phyloP scores from a whole-genome alignment of 768 basidiomycete species.

The Suillus fuscotomentosus region DNA sequence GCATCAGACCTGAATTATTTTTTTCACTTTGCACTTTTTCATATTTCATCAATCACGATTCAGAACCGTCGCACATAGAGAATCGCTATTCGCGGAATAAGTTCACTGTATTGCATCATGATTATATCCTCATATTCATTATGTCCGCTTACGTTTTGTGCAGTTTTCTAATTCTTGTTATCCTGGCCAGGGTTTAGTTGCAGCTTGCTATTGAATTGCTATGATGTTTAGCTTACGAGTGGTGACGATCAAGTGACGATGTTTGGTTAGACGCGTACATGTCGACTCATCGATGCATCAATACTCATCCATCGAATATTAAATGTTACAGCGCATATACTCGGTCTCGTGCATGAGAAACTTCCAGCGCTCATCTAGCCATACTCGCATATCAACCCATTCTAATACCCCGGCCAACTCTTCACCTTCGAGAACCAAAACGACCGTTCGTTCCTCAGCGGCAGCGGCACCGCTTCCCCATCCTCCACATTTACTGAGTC shows the following conservation, averaged over 20 bases:
- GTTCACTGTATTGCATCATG: slow-evolving; percentile 5
- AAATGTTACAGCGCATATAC: background rate
- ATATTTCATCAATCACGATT: background rate
- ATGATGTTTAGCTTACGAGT: background rate
- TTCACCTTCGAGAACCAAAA: slow-evolving; percentile 93
- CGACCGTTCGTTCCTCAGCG: slow-evolving; percentile 81
- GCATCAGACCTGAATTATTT: slow-evolving; percentile 6
- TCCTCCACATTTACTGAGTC: slow-evolving; percentile 73
- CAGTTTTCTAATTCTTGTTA: slow-evolving; percentile 5
- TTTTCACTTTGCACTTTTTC: background rate
- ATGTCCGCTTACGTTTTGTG: background rate
- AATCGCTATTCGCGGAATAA: background rate
- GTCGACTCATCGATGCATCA: background rate
- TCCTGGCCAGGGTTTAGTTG: background rate
- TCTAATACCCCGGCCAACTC: slow-evolving; percentile 47
- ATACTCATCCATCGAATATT: background rate
- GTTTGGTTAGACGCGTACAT: background rate
- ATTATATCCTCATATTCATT: slow-evolving; percentile 6
- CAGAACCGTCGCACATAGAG: background rate
- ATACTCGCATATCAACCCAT: background rate
- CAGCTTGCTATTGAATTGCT: background rate
- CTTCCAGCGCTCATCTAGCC: background rate
- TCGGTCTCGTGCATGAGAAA: background rate
- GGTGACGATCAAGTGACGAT: too few species aligned
- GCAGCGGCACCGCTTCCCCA: slow-evolving; percentile 67